Percentiles rank a stretch among this genome's conserved stretches.
These are phyloP conservation scores for Ascochyta clinopodiicola DNA, from an alignment of 2,329 filamentous ascomycete species.

Conservation along the genomic window DNA sequence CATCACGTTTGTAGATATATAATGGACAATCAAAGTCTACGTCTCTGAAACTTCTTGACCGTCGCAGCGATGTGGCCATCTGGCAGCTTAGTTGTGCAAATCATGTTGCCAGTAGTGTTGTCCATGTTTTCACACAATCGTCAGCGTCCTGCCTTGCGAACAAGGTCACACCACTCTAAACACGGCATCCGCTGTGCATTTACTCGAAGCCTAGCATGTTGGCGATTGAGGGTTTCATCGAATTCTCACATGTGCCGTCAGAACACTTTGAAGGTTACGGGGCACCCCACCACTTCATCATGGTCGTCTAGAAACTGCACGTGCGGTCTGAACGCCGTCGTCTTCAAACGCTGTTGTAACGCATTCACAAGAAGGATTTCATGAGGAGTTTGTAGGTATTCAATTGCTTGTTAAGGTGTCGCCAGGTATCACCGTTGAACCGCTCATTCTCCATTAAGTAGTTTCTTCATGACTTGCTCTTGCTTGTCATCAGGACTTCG, in stretches of 20 bases:
- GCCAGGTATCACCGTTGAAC: neutral
- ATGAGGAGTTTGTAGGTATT: constrained; percentile 3
- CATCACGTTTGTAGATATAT: neutral
- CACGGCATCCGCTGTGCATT: constrained; percentile 35
- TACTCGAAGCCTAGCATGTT: constrained; percentile 30
- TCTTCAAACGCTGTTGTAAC: constrained; percentile 10
- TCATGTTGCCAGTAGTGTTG: constrained; percentile 17
- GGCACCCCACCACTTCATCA: constrained; percentile 23
- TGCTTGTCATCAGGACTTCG: constrained; percentile 1
- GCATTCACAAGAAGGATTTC: constrained; percentile 4
- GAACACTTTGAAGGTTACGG: constrained; percentile 41
- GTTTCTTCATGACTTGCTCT: constrained; percentile 7
- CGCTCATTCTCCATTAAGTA: constrained; percentile 2
- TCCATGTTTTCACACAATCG: constrained; percentile 28
- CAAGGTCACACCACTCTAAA: constrained; percentile 44
- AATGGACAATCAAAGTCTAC: neutral
- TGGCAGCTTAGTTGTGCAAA: no score
- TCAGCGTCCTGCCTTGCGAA: constrained; percentile 25
- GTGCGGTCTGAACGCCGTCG: constrained; percentile 27
- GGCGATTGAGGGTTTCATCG: constrained; percentile 24
- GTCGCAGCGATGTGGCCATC: no score
- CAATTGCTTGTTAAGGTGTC: constrained; percentile 7
- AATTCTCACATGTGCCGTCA: constrained; percentile 31
- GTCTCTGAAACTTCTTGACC: no score
- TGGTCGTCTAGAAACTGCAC: neutral